These are phyloP conservation scores for Acrodontium crateriforme DNA, from an alignment of 2,329 filamentous ascomycete genomes.

Conservation along the genomic window DNA sequence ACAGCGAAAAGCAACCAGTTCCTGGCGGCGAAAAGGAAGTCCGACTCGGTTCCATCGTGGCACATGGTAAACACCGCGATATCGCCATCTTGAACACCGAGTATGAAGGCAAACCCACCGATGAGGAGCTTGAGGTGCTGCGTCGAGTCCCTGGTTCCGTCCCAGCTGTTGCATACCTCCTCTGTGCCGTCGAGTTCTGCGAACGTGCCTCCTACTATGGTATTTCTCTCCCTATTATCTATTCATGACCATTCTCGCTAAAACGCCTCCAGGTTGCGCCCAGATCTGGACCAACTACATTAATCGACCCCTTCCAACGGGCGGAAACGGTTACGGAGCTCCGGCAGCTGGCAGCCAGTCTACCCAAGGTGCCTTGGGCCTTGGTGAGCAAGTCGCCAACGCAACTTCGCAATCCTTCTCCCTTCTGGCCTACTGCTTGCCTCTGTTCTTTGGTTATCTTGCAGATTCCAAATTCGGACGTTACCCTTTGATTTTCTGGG, in stretches of 20 bases:
- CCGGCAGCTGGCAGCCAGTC: slow-evolving; percentile 18
- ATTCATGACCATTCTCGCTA: slow-evolving; percentile 39
- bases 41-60: too few relatives aligned
- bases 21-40: too few relatives aligned
- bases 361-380: slow-evolving; percentile 42
- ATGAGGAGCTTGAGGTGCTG: slow-evolving; percentile 33
- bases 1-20: neutral
- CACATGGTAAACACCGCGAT: neutral
- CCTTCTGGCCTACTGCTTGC: slow-evolving; percentile 44
- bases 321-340: slow-evolving; percentile 24
- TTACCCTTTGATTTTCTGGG: slow-evolving; percentile 9
- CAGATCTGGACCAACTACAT: neutral
- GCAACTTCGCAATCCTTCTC: slow-evolving; percentile 40
- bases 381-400: slow-evolving; percentile 41
- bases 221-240: slow-evolving; percentile 11
- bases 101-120: slow-evolving; percentile 24
- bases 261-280: slow-evolving; percentile 16
- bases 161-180: slow-evolving; percentile 39
- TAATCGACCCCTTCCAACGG: slow-evolving; percentile 3
- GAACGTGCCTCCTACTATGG: slow-evolving; percentile 50
- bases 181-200: slow-evolving; percentile 47
- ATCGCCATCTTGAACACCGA: neutral
- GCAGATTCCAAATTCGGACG: slow-evolving; percentile 11
- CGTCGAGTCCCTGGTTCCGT: slow-evolving; percentile 38
- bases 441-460: slow-evolving; percentile 24